Percentiles rank a stretch among this genome's conserved stretches.
Evolutionary conservation across 2,329 filamentous ascomycete species (phyloP).

Genomic region (Metarhizium guizhouense): DNA sequence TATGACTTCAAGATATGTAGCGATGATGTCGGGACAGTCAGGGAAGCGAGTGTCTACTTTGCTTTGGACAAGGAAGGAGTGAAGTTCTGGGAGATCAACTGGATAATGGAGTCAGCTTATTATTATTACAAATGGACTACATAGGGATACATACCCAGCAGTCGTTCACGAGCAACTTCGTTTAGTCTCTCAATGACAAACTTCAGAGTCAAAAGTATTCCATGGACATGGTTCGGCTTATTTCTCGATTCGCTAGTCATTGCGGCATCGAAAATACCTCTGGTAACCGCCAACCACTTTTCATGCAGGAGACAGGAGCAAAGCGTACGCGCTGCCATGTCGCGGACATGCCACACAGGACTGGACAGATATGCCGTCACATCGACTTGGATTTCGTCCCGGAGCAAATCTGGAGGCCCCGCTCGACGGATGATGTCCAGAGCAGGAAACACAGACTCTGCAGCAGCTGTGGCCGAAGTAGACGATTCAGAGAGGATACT

Average conservation of each 20-base stretch:
- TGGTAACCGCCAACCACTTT: slow-evolving; percentile 36
- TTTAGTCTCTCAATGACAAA: slow-evolving; percentile 46
- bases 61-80: slow-evolving; percentile 18
- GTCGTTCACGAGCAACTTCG: slow-evolving; percentile 34
- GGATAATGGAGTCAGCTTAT: slow-evolving; percentile 1
- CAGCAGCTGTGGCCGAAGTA: slow-evolving; percentile 26
- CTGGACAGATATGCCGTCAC: slow-evolving; percentile 58
- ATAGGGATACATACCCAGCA: slow-evolving; percentile 28
- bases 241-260: slow-evolving; percentile 14
- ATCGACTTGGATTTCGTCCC: slow-evolving; percentile 44
- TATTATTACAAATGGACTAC: background rate
- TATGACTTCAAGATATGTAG: slow-evolving; percentile 36
- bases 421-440: slow-evolving; percentile 72
- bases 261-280: slow-evolving; percentile 24
- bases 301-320: slow-evolving; percentile 50
- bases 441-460: slow-evolving; percentile 72
- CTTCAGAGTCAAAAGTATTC: slow-evolving; percentile 45
- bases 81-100: slow-evolving; percentile 23
- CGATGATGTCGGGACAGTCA: slow-evolving; percentile 31
- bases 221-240: slow-evolving; percentile 48
- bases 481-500: slow-evolving; percentile 31
- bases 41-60: slow-evolving; percentile 15
- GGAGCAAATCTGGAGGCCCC: slow-evolving; percentile 50
- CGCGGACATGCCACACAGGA: slow-evolving; percentile 70
- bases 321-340: slow-evolving; percentile 68